These are phyloP conservation scores for Tuber melanosporum DNA, from an alignment of 495 filamentous ascomycete genomes.

Conservation along the genomic window DNA sequence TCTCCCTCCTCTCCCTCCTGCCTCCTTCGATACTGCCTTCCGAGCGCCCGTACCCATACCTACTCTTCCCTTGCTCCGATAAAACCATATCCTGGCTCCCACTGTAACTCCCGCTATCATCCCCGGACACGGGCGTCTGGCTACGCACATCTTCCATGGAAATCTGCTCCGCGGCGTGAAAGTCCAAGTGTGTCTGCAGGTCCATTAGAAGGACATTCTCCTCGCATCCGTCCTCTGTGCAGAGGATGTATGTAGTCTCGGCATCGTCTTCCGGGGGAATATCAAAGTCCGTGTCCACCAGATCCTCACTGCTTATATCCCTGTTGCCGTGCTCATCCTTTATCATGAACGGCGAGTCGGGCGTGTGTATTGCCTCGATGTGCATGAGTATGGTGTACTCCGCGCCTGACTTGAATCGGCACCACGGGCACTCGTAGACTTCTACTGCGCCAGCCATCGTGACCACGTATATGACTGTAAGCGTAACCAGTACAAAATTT, in stretches of 20 bases:
- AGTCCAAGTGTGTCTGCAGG: slow-evolving; percentile 64
- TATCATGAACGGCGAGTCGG: slow-evolving; percentile 53
- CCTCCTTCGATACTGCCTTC: slow-evolving; percentile 20
- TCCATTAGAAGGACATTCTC: slow-evolving; percentile 57
- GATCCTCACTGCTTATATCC: slow-evolving; percentile 9
- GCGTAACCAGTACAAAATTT: not conserved
- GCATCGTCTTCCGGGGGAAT: slow-evolving; percentile 23
- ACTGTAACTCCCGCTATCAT: slow-evolving; percentile 24
- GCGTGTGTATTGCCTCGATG: slow-evolving; percentile 54
- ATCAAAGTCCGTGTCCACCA: slow-evolving; percentile 20
- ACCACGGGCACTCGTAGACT: slow-evolving; percentile 46
- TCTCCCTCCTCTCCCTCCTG: slow-evolving; percentile 10
- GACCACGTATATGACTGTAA: not conserved
- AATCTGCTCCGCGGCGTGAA: slow-evolving; percentile 60
- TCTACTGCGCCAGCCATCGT: not conserved
- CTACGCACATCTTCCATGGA: slow-evolving; percentile 47
- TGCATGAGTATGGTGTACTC: slow-evolving; percentile 50
- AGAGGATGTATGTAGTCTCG: slow-evolving; percentile 54
- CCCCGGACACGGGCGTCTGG: slow-evolving; percentile 18
- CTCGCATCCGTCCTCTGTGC: slow-evolving; percentile 65
- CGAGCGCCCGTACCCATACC: slow-evolving; percentile 25
- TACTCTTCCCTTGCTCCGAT: slow-evolving; percentile 27
- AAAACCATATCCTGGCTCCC: slow-evolving; percentile 17
- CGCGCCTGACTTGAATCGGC: slow-evolving; percentile 43
- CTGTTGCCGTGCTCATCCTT: slow-evolving; percentile 36